Evolutionary conservation across 371 early-diverging fungal genomes (phyloP).

Genomic region (Synchytrium microbalum): DNA sequence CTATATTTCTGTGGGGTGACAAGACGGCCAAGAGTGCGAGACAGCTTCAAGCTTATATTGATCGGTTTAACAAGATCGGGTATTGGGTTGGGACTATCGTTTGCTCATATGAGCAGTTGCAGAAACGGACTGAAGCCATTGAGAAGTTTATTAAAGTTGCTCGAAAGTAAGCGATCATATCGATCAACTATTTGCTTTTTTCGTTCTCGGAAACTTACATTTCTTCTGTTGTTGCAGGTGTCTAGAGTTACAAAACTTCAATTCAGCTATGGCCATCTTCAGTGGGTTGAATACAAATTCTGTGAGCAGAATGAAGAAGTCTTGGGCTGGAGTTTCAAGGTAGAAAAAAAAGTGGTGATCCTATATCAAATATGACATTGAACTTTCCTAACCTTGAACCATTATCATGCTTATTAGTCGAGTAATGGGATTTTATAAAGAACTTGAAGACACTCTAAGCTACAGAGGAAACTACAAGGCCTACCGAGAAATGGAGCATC

Average conservation of each 20-base stretch:
- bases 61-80: constrained; percentile 33
- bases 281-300: constrained; percentile 29
- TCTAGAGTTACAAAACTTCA: constrained; percentile 22
- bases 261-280: constrained; percentile 31
- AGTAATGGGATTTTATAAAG: constrained; percentile 10
- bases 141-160: constrained; percentile 31
- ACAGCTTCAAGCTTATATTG: constrained; percentile 22
- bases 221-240: no score
- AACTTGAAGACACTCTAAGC: constrained; percentile 22
- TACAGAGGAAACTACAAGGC: constrained; percentile 26
- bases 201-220: no score
- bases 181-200: neutral
- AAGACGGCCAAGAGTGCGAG: neutral
- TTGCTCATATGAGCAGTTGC: constrained; percentile 14
- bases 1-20: constrained; percentile 17
- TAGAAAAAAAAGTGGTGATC: neutral
- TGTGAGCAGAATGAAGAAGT: constrained; percentile 26
- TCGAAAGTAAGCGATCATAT: neutral
- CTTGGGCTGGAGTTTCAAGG: constrained; percentile 12
- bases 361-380: neutral
- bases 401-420: constrained; percentile 8
- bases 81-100: constrained; percentile 35
- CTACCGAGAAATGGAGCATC: constrained; percentile 8
- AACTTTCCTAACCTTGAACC: neutral
- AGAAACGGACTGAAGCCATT: constrained; percentile 20